Conservation (phyloP, 805 yeast species). For the Brettanomyces sp. region DNA sequence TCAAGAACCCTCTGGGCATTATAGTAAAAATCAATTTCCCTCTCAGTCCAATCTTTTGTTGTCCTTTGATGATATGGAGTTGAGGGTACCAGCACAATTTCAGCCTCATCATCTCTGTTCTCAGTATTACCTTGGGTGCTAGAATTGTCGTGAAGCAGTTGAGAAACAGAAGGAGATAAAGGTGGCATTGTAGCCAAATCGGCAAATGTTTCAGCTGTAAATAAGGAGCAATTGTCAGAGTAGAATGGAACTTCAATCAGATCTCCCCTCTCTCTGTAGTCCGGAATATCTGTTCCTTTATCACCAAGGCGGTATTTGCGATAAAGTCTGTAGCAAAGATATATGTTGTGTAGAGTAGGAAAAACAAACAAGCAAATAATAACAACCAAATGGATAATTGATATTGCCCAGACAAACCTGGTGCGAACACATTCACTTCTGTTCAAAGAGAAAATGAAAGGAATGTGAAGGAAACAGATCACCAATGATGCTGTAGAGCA, state of each 20-base stretch:
- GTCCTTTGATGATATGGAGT: background rate
- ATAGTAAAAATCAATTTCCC: conserved; percentile 52
- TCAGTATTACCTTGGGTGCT: background rate
- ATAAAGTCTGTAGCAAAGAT: conserved; percentile 13
- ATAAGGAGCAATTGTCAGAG: conserved; percentile 4
- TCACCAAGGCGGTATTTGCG: conserved; percentile 10
- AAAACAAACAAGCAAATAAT: conserved; percentile 16
- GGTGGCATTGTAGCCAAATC: conserved; percentile 3
- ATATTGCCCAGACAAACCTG: conserved; percentile 34
- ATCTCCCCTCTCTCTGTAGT: conserved; percentile 14
- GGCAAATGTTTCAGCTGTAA: background rate
- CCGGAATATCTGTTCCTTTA: conserved; percentile 15
- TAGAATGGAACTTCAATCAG: conserved; percentile 12
- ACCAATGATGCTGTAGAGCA: conserved; percentile 30
- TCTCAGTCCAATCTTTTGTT: conserved; percentile 39
- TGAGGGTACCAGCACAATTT: background rate
- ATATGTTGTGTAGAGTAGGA: conserved; percentile 23
- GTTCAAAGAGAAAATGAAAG: conserved; percentile 29
- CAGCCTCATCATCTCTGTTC: background rate
- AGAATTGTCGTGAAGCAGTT: background rate
- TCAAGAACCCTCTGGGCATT: conserved; percentile 29
- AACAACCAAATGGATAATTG: conserved; percentile 28
- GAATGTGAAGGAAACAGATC: conserved; percentile 32
- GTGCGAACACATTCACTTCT: conserved; percentile 31
- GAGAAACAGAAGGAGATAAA: conserved; percentile 1